Conservation (phyloP, 2,329 filamentous ascomycete species). For the Pyrenochaeta sp. region DNA sequence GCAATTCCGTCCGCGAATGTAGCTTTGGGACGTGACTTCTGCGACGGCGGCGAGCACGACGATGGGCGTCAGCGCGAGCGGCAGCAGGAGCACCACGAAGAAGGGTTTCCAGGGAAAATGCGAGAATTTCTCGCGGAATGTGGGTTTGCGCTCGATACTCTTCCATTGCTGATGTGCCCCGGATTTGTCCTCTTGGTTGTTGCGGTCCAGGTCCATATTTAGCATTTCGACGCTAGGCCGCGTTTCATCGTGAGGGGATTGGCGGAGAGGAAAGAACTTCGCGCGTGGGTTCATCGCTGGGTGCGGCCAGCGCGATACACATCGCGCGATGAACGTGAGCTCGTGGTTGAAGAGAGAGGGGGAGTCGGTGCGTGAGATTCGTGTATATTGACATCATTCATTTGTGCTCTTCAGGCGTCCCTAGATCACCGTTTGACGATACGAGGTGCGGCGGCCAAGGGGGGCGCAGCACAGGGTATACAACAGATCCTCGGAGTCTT, state of each 20-base stretch:
- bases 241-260: slow-evolving; percentile 8
- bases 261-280: slow-evolving; percentile 11
- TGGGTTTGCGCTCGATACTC: slow-evolving; percentile 4
- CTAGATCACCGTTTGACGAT: slow-evolving; percentile 9
- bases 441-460: slow-evolving; percentile 14
- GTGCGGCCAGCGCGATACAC: neutral
- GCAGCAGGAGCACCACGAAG: slow-evolving; percentile 22
- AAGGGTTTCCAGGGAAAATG: slow-evolving; percentile 33
- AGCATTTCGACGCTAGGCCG: slow-evolving; percentile 15
- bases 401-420: slow-evolving; percentile 11
- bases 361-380: too few relatives aligned
- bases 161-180: neutral
- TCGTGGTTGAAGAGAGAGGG: too few relatives aligned
- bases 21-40: slow-evolving; percentile 35
- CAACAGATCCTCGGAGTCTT: neutral
- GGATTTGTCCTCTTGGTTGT: slow-evolving; percentile 3
- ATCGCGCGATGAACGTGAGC: neutral
- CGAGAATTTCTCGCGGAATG: slow-evolving; percentile 15
- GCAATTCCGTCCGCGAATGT: slow-evolving; percentile 35
- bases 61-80: slow-evolving; percentile 33
- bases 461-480: slow-evolving; percentile 17
- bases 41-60: slow-evolving; percentile 36
- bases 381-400: slow-evolving; percentile 1
- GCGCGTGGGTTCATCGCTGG: slow-evolving; percentile 3
- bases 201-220: slow-evolving; percentile 1